Conservation (phyloP, 108 stramenopile species). For the Cyclostephanos invisitatus region DNA sequence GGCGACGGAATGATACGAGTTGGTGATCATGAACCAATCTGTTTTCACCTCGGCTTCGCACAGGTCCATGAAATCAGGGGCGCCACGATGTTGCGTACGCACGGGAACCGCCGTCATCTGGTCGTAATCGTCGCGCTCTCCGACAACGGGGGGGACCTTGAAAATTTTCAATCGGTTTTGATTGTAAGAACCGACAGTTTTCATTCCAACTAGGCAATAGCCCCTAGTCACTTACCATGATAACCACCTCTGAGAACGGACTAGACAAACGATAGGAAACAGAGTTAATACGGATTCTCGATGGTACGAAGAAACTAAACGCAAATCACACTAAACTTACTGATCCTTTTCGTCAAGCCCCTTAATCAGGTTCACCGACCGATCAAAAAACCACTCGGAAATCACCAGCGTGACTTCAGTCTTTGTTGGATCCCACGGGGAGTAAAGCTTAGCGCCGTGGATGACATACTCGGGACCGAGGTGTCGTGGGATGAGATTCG, state of each 20-base stretch:
- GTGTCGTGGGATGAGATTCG: slow-evolving; percentile 69
- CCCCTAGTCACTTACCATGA: slow-evolving; percentile 35
- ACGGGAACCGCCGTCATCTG: slow-evolving; percentile 51
- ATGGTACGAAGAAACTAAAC: not conserved
- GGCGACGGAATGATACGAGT: slow-evolving; percentile 67
- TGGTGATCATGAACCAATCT: slow-evolving; percentile 74
- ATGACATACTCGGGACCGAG: slow-evolving; percentile 66
- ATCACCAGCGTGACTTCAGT: slow-evolving; percentile 61
- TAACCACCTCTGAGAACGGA: slow-evolving; percentile 62
- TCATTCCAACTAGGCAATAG: no score
- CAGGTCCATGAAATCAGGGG: slow-evolving; percentile 64
- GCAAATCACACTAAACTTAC: no score
- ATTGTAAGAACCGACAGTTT: no score
- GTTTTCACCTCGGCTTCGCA: slow-evolving; percentile 65
- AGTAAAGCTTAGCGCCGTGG: slow-evolving; percentile 70
- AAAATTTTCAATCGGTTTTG: no score
- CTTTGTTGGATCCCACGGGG: slow-evolving; percentile 60
- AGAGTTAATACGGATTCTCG: no score
- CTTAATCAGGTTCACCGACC: slow-evolving; percentile 49
- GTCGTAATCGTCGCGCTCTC: slow-evolving; percentile 53
- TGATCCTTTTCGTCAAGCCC: slow-evolving; percentile 63
- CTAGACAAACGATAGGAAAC: no score
- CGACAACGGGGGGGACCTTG: slow-evolving; percentile 41
- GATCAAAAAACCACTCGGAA: slow-evolving; percentile 64
- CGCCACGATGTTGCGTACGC: slow-evolving; percentile 50